Evolutionary conservation across 2,329 filamentous ascomycete species (phyloP).

Genomic region (Trichoderma harzianum): DNA sequence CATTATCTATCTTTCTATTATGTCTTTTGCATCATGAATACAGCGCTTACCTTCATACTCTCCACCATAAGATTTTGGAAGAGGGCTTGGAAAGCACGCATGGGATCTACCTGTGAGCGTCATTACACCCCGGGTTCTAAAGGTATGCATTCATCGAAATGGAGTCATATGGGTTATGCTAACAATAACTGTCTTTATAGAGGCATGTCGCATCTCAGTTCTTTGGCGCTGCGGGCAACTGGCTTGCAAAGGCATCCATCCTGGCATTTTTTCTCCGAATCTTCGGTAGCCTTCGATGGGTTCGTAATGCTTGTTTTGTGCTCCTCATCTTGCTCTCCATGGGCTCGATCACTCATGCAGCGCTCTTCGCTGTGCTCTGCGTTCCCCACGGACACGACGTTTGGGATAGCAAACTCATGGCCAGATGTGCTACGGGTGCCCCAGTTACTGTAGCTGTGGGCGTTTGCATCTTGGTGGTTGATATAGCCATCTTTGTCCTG

Average conservation of each 20-base stretch:
- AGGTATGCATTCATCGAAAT: neutral
- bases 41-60: neutral
- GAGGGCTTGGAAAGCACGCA: neutral
- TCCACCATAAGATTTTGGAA: neutral
- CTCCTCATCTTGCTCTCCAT: neutral
- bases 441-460: neutral
- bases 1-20: neutral
- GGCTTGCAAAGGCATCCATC: neutral
- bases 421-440: neutral
- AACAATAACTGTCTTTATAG: neutral
- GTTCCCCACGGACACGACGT: neutral
- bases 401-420: slow-evolving; percentile 1
- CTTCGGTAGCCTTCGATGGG: slow-evolving; percentile 3
- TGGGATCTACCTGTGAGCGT: neutral
- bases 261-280: neutral
- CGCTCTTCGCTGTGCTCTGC: neutral
- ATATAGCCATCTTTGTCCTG: neutral
- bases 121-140: neutral
- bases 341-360: neutral
- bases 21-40: neutral
- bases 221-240: neutral
- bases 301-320: neutral
- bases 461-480: neutral
- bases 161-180: neutral
- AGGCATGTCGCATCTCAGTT: slow-evolving; percentile 2